phyloP scores from a whole-genome alignment of 306 rosid species.

The Erythrophleum fordii region DNA sequence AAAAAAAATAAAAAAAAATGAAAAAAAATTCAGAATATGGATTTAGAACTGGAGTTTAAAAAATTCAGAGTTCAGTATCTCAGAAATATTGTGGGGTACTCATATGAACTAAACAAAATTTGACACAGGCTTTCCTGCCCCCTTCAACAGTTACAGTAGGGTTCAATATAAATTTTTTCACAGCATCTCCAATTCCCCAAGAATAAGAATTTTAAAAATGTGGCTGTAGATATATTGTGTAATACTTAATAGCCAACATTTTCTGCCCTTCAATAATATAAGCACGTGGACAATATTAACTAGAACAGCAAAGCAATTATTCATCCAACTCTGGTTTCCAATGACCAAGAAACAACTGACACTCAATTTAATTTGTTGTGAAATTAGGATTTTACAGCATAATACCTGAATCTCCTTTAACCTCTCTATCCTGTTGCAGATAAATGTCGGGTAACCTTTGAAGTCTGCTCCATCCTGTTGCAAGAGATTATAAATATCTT shows the following conservation, averaged over 20 bases:
- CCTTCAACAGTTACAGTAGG: not conserved
- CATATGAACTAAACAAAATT: conserved; percentile 1
- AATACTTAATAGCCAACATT: conserved; percentile 2
- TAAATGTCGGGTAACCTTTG: conserved; percentile 64
- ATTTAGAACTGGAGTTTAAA: not conserved
- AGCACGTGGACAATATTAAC: conserved; percentile 10
- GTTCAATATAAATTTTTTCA: conserved; percentile 3
- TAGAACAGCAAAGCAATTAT: not conserved
- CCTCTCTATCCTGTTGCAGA: conserved; percentile 58
- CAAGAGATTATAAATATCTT: conserved; percentile 61
- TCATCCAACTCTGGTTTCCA: not conserved
- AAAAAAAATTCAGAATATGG: not conserved
- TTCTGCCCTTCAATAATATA: conserved; percentile 4
- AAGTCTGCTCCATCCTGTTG: conserved; percentile 45
- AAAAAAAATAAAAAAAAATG: not conserved
- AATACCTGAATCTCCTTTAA: conserved; percentile 63
- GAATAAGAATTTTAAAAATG: not conserved
- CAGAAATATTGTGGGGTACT: conserved; percentile 23
- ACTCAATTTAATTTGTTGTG: conserved; percentile 3
- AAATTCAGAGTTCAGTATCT: not conserved
- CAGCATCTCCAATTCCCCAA: conserved; percentile 13
- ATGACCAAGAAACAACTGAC: not conserved
- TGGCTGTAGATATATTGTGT: not conserved
- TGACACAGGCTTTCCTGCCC: not conserved
- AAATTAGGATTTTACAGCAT: conserved; percentile 9